Conservation (phyloP, 73 alveolate genomes). For the Loxodes magnus region DNA sequence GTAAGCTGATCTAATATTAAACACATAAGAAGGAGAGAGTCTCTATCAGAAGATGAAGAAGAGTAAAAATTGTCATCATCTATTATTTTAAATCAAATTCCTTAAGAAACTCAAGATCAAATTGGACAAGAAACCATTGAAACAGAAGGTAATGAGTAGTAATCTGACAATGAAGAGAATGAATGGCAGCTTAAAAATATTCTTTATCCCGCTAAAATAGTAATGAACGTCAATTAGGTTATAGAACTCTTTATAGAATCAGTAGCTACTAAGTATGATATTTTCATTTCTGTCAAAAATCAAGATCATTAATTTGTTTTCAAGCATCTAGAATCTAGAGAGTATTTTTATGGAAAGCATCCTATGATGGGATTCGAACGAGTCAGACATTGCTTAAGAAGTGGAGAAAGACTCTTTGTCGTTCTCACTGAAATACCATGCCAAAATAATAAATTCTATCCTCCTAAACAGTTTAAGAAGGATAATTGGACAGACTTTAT, state of each 20-base stretch:
- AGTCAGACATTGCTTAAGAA: slow-evolving; percentile 66
- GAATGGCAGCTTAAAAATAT: too few species aligned
- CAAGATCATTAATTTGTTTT: slow-evolving; percentile 37
- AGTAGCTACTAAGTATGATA: too few species aligned
- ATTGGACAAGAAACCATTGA: slow-evolving; percentile 7
- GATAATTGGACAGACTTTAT: too few species aligned
- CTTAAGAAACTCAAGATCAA: slow-evolving; percentile 12
- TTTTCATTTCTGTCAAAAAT: too few species aligned
- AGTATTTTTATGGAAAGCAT: slow-evolving; percentile 72
- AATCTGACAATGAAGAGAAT: too few species aligned
- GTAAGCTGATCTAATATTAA: too few species aligned
- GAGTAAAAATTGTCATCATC: slow-evolving; percentile 27
- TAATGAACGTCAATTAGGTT: too few species aligned
- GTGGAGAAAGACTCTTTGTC: slow-evolving; percentile 22
- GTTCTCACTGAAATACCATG: slow-evolving; percentile 38
- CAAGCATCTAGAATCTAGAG: slow-evolving; percentile 69
- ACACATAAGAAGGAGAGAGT: too few species aligned
- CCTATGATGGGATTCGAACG: slow-evolving; percentile 67
- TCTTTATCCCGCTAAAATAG: too few species aligned
- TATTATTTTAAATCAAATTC: slow-evolving; percentile 33
- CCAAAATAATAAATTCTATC: too few species aligned
- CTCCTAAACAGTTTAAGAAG: too few species aligned
- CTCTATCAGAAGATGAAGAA: slow-evolving; percentile 4
- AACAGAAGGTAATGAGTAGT: slow-evolving; percentile 10
- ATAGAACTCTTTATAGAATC: too few species aligned